Base-by-base conservation (phyloP, 202 grass and related monocot species). In the Zoysia matrella region DNA sequence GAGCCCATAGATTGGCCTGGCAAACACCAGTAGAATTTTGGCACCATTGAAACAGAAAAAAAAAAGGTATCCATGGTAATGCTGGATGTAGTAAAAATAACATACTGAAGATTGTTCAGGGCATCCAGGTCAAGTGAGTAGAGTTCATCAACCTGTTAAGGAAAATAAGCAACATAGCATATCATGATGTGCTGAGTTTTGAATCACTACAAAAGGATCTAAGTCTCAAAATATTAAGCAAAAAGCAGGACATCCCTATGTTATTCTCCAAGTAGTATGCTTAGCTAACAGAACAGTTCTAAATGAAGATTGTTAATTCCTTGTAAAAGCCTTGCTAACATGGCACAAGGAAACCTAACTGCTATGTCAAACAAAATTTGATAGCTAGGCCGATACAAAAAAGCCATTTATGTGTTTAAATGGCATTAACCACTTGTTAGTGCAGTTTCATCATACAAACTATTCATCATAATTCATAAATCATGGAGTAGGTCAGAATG, bases 1-100 rank as follows among this genome's bases (percentile, higher is more conserved):
- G 52, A 94, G 84, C 78, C 92, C 92, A 89, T 94, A 94, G 53
- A 94, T 57, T 69, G 89, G 92, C 89, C 92, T 94, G 66, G 67
- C 11, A 83, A 77, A 77, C 44, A 71, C 13, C 67, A 62, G 67
- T 11, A 62, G 48, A 76, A 67, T 3, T 79, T 82, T 51, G 52
- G 11, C 16, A 22, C 11, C 69, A 15, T 67, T 78, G 70, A 73
- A 51, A 39, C 8, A 62, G 12, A 77, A 22, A 61, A 76, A 65
- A 78, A 13, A 74, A 48, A 2, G 45, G 1, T 22, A 73, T 73
- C 53, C 48, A 60, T 48, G 44, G 52, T 73, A 76, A 52, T 7
- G 72, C 58, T 54, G 61, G 57, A 45, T 65, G 66, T 6, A 47
- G 36, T 54, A 39, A 62, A 79, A 47, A 75, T 41, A 74, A 64